Conservation (phyloP, 257 asterid species). For the Cordia subcordata region DNA sequence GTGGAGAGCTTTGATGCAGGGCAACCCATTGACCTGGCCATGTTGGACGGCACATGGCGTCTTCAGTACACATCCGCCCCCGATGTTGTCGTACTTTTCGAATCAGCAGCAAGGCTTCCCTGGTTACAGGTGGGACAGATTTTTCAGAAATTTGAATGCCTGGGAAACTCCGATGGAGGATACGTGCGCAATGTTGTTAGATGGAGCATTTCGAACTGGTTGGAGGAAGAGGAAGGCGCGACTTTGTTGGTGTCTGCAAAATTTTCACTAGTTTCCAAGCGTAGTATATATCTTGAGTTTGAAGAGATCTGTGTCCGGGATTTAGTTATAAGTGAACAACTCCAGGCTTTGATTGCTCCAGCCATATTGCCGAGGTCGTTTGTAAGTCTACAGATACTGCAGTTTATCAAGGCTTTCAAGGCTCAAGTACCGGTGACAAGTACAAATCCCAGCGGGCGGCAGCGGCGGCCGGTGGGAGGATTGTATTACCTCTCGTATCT, state of each 20-base stretch:
- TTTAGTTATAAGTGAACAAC: slow-evolving; percentile 62
- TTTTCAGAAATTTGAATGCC: slow-evolving; percentile 78
- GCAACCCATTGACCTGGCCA: slow-evolving; percentile 42
- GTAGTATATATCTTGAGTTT: slow-evolving; percentile 77
- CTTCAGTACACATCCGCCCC: slow-evolving; percentile 87
- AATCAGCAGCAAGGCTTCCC: slow-evolving; percentile 72
- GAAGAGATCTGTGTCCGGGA: slow-evolving; percentile 74
- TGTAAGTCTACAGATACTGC: slow-evolving; percentile 76
- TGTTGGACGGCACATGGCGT: slow-evolving; percentile 94
- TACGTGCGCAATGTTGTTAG: slow-evolving; percentile 66
- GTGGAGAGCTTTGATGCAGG: slow-evolving; percentile 70
- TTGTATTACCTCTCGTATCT: slow-evolving; percentile 78
- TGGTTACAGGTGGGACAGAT: slow-evolving; percentile 77
- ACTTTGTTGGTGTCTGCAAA: slow-evolving; percentile 74
- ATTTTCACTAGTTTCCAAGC: slow-evolving; percentile 68
- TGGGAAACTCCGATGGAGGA: slow-evolving; percentile 40
- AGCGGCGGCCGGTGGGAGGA: slow-evolving; percentile 66
- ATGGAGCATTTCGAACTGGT: slow-evolving; percentile 68
- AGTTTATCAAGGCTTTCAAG: slow-evolving; percentile 66
- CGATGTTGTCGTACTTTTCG: slow-evolving; percentile 74
- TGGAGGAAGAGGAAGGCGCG: slow-evolving; percentile 94
- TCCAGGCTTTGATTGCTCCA: slow-evolving; percentile 84
- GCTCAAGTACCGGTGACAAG: slow-evolving; percentile 65
- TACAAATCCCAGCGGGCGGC: slow-evolving; percentile 49
- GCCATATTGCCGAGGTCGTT: slow-evolving; percentile 77